Percentiles rank a stretch among this genome's conserved stretches.
Evolutionary conservation across 306 rosid species (phyloP).

Genomic region (Gynostemma pentaphyllum): DNA sequence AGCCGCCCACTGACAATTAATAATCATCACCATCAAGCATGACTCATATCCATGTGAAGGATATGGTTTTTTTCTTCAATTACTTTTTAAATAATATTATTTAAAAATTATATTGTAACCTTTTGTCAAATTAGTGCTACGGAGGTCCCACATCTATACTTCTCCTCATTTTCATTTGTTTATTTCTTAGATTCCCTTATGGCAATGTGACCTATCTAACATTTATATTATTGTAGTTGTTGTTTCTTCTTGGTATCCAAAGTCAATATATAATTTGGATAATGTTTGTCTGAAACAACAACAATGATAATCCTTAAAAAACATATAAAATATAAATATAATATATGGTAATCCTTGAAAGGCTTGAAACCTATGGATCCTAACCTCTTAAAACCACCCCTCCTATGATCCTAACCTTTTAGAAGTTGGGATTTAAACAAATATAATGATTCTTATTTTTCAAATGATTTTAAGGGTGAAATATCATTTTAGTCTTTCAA

Average conservation of each 20-base stretch:
- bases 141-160: constrained; percentile 4
- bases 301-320: constrained; percentile 1
- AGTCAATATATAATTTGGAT: constrained; percentile 11
- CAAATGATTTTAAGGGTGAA: too few relatives aligned
- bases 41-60: constrained; percentile 34
- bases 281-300: background rate
- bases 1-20: constrained; percentile 29
- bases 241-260: constrained; percentile 1
- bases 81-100: background rate
- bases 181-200: constrained; percentile 11
- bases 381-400: too few relatives aligned
- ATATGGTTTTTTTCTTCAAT: background rate
- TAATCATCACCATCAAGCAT: constrained; percentile 24
- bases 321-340: too few relatives aligned
- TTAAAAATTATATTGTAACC: background rate
- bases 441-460: too few relatives aligned
- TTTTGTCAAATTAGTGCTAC: constrained; percentile 23
- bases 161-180: constrained; percentile 5
- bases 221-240: too few relatives aligned
- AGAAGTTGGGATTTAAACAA: too few relatives aligned
- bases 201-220: background rate
- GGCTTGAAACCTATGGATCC: too few relatives aligned
- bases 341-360: too few relatives aligned
- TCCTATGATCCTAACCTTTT: too few relatives aligned
- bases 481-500: too few relatives aligned